Conservation (phyloP, 768 basidiomycete genomes). For the Dacryopinax spathularia region DNA sequence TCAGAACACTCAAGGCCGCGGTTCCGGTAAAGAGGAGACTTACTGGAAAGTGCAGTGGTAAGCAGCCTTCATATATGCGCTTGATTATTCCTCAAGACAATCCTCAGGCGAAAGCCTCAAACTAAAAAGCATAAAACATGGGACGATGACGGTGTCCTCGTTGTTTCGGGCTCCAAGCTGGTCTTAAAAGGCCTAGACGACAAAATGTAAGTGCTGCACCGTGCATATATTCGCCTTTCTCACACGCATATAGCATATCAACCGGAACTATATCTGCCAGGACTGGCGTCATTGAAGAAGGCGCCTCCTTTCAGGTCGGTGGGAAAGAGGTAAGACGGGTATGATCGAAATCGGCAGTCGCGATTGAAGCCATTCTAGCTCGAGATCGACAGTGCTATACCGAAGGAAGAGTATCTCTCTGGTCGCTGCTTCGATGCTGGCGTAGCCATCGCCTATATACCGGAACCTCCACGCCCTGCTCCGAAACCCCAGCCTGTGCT, state of each 20-base stretch:
- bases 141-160: constrained; percentile 22
- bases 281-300: constrained; percentile 15
- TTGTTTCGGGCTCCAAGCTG: constrained; percentile 12
- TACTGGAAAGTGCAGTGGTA: constrained; percentile 5
- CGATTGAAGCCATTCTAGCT: background rate
- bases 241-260: background rate
- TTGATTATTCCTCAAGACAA: background rate
- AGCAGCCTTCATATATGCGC: background rate
- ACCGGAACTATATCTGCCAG: background rate
- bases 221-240: background rate
- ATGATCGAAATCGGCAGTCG: background rate
- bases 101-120: constrained; percentile 14
- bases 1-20: background rate
- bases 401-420: constrained; percentile 43
- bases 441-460: constrained; percentile 12
- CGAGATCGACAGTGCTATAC: constrained; percentile 39
- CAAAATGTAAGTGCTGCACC: constrained; percentile 10
- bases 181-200: constrained; percentile 14
- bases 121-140: constrained; percentile 23
- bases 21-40: background rate
- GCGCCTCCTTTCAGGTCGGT: constrained; percentile 29
- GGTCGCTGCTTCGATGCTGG: constrained; percentile 47
- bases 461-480: constrained; percentile 11
- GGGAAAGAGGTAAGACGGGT: constrained; percentile 43
- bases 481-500: constrained; percentile 22